Conservation (phyloP, 108 stramenopile species). For the Pseudonitzschia delicatissima region DNA sequence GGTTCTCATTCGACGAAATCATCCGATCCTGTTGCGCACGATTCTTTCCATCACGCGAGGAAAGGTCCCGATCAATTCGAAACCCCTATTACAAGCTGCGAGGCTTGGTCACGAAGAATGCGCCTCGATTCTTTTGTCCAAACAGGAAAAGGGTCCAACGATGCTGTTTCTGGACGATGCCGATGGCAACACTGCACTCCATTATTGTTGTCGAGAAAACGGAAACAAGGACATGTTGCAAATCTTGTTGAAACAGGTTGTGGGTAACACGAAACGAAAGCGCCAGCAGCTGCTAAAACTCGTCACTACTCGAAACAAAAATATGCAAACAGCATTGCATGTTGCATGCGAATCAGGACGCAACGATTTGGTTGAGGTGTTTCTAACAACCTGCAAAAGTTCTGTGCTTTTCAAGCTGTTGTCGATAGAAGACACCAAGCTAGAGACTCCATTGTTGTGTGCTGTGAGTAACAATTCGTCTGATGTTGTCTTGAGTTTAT, state of each 20-base stretch:
- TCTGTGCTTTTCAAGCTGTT: constrained; percentile 51
- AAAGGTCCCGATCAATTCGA: neutral
- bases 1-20: constrained; percentile 15
- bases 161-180: constrained; percentile 14
- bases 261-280: constrained; percentile 17
- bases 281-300: constrained; percentile 33
- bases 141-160: constrained; percentile 3
- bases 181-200: constrained; percentile 33
- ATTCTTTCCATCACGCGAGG: constrained; percentile 10
- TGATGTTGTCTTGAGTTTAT: constrained; percentile 56
- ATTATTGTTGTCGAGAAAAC: constrained; percentile 31
- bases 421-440: constrained; percentile 35
- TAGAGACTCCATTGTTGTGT: constrained; percentile 53
- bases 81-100: constrained; percentile 55
- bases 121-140: constrained; percentile 42
- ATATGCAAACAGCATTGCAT: constrained; percentile 54
- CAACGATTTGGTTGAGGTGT: constrained; percentile 44
- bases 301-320: constrained; percentile 44
- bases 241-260: constrained; percentile 16
- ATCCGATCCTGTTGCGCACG: constrained; percentile 22
- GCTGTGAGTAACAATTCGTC: constrained; percentile 53
- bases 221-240: constrained; percentile 10
- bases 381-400: constrained; percentile 34
- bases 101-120: constrained; percentile 50
- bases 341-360: constrained; percentile 52